Conservation (phyloP, 2,329 filamentous ascomycete species). For the Aspergillus fumigatus region DNA sequence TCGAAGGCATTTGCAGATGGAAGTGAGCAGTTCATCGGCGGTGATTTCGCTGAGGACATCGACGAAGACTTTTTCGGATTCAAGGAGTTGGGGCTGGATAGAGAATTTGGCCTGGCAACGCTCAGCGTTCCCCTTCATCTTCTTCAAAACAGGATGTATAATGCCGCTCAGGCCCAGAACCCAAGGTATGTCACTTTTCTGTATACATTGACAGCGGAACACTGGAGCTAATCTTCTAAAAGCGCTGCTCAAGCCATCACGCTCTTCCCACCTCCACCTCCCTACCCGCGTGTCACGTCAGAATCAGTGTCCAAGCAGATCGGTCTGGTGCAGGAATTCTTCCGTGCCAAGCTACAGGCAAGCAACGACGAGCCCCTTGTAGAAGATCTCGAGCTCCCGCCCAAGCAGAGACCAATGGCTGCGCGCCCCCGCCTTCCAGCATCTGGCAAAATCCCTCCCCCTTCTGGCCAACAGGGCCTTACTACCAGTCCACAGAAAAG, state of each 20-base stretch:
- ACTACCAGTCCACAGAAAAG: constrained; percentile 41
- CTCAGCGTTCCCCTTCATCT: constrained; percentile 91
- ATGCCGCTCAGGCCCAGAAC: constrained; percentile 74
- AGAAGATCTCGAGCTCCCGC: constrained; percentile 91
- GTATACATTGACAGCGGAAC: not conserved
- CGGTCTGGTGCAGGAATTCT: constrained; percentile 85
- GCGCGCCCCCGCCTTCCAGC: constrained; percentile 42
- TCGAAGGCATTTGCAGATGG: constrained; percentile 91
- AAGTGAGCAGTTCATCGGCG: constrained; percentile 92
- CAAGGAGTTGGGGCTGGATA: constrained; percentile 86
- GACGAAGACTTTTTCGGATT: constrained; percentile 99
- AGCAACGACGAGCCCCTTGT: constrained; percentile 77
- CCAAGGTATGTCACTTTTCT: constrained; percentile 44
- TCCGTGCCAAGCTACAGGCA: constrained; percentile 79
- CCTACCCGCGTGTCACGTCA: constrained; percentile 71
- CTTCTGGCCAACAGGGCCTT: constrained; percentile 25
- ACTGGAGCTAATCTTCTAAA: constrained; percentile 4
- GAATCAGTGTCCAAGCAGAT: constrained; percentile 77
- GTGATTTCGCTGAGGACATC: constrained; percentile 95
- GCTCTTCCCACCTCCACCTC: constrained; percentile 60
- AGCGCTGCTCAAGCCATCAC: constrained; percentile 47
- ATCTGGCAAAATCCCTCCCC: constrained; percentile 42
- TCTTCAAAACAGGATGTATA: constrained; percentile 84
- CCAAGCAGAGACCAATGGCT: constrained; percentile 68
- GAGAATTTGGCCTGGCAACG: constrained; percentile 81